These are phyloP conservation scores for Pisolithus orientalis DNA, from an alignment of 768 basidiomycete species.

Conservation along the genomic window DNA sequence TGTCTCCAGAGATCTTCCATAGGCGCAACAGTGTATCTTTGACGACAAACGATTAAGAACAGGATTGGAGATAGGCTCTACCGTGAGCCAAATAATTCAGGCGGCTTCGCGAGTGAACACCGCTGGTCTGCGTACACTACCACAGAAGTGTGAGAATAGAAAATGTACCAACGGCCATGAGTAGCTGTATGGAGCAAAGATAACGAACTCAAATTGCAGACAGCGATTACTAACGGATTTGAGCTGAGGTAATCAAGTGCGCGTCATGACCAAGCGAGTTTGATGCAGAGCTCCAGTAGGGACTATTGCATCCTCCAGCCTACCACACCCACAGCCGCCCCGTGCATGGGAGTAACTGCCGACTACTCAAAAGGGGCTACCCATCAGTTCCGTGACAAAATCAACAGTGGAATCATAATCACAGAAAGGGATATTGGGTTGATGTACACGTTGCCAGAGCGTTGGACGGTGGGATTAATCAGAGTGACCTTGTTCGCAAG, in stretches of 20 bases:
- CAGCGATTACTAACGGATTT: background rate
- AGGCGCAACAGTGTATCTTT: too few species aligned
- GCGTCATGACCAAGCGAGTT: background rate
- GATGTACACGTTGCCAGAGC: slow-evolving; percentile 65
- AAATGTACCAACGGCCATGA: too few species aligned
- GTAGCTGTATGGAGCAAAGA: too few species aligned
- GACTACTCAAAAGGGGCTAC: slow-evolving; percentile 76
- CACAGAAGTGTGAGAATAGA: too few species aligned
- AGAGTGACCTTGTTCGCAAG: too few species aligned
- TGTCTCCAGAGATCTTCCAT: too few species aligned
- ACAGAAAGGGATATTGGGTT: slow-evolving; percentile 83
- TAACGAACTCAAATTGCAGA: too few species aligned
- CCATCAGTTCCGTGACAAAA: slow-evolving; percentile 91
- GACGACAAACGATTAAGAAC: too few species aligned
- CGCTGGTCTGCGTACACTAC: too few species aligned
- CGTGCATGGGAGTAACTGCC: slow-evolving; percentile 84
- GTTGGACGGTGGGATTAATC: slow-evolving; percentile 51
- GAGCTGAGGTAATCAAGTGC: background rate
- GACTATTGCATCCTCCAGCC: slow-evolving; percentile 80
- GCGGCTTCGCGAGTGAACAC: too few species aligned
- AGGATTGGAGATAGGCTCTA: too few species aligned
- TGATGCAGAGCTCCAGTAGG: background rate
- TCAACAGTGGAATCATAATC: slow-evolving; percentile 83
- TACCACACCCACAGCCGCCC: slow-evolving; percentile 92
- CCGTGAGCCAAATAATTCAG: too few species aligned